Percentiles rank a stretch among this genome's conserved stretches.
phyloP scores from a whole-genome alignment of 2,329 filamentous ascomycete genomes.

The Aspergillus piperis region DNA sequence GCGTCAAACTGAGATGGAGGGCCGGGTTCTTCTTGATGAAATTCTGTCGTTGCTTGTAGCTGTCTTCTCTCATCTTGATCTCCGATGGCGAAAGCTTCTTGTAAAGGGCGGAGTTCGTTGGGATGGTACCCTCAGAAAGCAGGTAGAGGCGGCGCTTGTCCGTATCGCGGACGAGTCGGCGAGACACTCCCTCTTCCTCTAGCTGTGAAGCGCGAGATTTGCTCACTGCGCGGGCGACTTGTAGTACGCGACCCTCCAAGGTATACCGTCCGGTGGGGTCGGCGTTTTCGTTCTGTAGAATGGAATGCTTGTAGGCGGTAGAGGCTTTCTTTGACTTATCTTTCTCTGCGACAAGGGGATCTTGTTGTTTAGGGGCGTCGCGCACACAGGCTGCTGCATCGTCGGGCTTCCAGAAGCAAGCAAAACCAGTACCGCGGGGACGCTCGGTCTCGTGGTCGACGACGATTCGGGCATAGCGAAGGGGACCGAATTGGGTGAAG shows the following conservation, averaged over 20 bases:
- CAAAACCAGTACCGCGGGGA: conserved; percentile 89
- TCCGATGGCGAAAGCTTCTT: conserved; percentile 75
- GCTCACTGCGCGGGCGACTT: conserved; percentile 81
- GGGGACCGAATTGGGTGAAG: conserved; percentile 82
- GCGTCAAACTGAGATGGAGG: conserved; percentile 83
- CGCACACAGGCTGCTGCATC: conserved; percentile 78
- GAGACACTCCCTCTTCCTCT: conserved; percentile 65
- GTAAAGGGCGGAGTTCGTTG: conserved; percentile 75
- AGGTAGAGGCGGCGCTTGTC: conserved; percentile 91
- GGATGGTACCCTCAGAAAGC: conserved; percentile 80
- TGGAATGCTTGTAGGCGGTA: conserved; percentile 68
- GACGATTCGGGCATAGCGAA: conserved; percentile 89
- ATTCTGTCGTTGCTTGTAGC: conserved; percentile 81
- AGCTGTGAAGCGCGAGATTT: conserved; percentile 77
- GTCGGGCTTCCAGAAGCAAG: conserved; percentile 79
- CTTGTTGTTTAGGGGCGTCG: conserved; percentile 63
- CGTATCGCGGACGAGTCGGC: conserved; percentile 69
- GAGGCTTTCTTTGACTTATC: conserved; percentile 40
- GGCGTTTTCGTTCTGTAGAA: conserved; percentile 81
- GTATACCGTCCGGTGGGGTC: conserved; percentile 87
- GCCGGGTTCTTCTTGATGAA: conserved; percentile 89
- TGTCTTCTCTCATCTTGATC: conserved; percentile 83
- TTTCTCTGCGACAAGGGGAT: conserved; percentile 46
- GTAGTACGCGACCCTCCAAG: conserved; percentile 82
- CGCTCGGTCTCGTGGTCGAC: conserved; percentile 82